Evolutionary conservation across 257 asterid genomes (phyloP).

Genomic region (Gentiana macrophylla): DNA sequence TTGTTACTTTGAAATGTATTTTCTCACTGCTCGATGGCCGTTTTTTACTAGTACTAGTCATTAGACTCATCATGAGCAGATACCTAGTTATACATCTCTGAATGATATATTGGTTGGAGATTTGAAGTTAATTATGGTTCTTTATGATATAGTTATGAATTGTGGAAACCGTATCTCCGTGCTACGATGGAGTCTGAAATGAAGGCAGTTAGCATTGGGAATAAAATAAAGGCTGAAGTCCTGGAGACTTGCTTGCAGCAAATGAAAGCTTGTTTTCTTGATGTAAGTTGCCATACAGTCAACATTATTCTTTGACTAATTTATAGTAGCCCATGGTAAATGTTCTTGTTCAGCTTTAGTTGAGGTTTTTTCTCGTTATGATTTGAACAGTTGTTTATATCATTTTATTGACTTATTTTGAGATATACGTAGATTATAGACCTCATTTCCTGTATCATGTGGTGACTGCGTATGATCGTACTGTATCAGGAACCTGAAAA

Average conservation of each 20-base stretch:
- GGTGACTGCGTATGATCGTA: neutral
- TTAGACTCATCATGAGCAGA: neutral
- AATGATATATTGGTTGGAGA: too few relatives aligned
- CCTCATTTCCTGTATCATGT: neutral
- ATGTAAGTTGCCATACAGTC: conserved; percentile 46
- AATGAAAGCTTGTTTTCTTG: conserved; percentile 85
- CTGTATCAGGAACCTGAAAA: neutral
- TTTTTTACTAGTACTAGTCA: neutral
- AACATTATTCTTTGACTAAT: conserved; percentile 1
- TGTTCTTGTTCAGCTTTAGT: neutral
- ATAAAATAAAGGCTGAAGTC: conserved; percentile 76
- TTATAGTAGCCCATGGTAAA: neutral
- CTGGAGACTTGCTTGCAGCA: conserved; percentile 76
- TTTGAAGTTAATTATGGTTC: neutral
- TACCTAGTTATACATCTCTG: neutral
- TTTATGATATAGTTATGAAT: conserved; percentile 50
- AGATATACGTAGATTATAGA: neutral
- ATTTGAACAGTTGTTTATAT: neutral
- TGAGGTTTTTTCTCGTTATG: neutral
- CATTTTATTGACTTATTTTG: neutral
- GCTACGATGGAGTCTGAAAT: conserved; percentile 88
- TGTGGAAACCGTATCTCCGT: conserved; percentile 97
- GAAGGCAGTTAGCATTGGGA: conserved; percentile 79
- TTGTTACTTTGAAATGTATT: neutral
- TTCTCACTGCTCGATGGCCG: neutral